phyloP scores from a whole-genome alignment of 1,139 yeast species.

The Hansenula sp. region DNA sequence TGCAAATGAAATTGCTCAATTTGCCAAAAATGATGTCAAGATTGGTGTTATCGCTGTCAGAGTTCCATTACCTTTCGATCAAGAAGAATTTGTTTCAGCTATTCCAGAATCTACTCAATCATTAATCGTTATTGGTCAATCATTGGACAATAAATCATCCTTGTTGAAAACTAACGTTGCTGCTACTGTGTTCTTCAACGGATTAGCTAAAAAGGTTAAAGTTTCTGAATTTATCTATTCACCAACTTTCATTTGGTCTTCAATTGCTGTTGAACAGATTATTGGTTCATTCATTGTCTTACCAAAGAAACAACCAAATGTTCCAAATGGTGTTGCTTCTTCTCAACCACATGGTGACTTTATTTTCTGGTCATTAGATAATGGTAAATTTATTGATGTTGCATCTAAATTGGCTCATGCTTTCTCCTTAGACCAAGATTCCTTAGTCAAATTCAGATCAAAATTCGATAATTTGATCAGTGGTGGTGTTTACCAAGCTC shows the following conservation, averaged over 20 bases:
- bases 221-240: slow-evolving; percentile 51
- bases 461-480: slow-evolving; percentile 65
- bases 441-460: slow-evolving; percentile 52
- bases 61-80: slow-evolving; percentile 74
- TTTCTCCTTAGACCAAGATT: slow-evolving; percentile 59
- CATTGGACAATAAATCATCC: slow-evolving; percentile 34
- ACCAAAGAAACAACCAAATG: slow-evolving; percentile 18
- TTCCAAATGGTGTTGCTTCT: slow-evolving; percentile 17
- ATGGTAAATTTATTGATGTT: slow-evolving; percentile 47
- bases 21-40: slow-evolving; percentile 29
- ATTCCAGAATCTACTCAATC: slow-evolving; percentile 58
- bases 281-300: slow-evolving; percentile 41
- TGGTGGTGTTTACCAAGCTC: slow-evolving; percentile 83
- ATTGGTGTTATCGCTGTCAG: slow-evolving; percentile 71
- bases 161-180: slow-evolving; percentile 65
- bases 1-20: slow-evolving; percentile 36
- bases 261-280: slow-evolving; percentile 46
- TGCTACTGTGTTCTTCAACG: slow-evolving; percentile 62
- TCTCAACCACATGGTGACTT: slow-evolving; percentile 40
- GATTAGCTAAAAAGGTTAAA: slow-evolving; percentile 27
- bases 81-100: slow-evolving; percentile 49
- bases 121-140: slow-evolving; percentile 64
- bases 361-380: slow-evolving; percentile 68
- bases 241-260: slow-evolving; percentile 53
- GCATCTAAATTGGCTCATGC: slow-evolving; percentile 69